Percentiles rank a stretch among this genome's conserved stretches.
phyloP scores from a whole-genome alignment of 2,329 filamentous ascomycete genomes.

The Colletotrichum filicis region DNA sequence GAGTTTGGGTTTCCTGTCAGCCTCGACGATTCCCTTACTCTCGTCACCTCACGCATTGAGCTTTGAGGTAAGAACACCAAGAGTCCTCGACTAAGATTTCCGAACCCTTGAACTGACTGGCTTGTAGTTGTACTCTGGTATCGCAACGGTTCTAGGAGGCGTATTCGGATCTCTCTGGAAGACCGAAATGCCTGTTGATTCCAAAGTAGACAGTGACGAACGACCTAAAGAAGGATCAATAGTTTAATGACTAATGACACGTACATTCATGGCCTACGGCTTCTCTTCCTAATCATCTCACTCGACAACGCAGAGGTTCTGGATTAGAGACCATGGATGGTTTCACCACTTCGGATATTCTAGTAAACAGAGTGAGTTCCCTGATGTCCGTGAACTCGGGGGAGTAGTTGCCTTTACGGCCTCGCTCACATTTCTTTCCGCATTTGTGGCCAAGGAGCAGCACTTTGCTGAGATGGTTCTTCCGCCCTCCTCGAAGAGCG shows the following conservation, averaged over 20 bases:
- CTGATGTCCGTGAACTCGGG: conserved; percentile 11
- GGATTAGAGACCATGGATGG: background rate
- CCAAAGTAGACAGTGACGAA: background rate
- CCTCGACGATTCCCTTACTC: background rate
- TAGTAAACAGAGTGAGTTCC: conserved; percentile 9
- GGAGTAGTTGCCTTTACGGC: background rate
- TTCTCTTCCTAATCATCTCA: background rate
- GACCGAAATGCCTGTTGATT: background rate
- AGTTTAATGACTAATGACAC: background rate
- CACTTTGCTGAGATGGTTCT: background rate
- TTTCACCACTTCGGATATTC: background rate
- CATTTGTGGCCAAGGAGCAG: background rate
- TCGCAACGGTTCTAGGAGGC: background rate
- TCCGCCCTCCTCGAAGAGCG: background rate
- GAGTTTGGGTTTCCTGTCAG: background rate
- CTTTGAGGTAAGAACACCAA: background rate
- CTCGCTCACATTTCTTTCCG: conserved; percentile 11
- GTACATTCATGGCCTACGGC: background rate
- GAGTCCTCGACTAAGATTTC: no score
- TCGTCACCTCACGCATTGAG: background rate
- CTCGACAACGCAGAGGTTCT: background rate
- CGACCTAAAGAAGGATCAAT: background rate
- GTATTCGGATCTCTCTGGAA: background rate
- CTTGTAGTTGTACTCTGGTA: background rate
- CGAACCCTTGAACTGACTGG: background rate